These are phyloP conservation scores for Diutina ranongensis DNA, from an alignment of 1,139 yeast genomes.

Conservation along the genomic window DNA sequence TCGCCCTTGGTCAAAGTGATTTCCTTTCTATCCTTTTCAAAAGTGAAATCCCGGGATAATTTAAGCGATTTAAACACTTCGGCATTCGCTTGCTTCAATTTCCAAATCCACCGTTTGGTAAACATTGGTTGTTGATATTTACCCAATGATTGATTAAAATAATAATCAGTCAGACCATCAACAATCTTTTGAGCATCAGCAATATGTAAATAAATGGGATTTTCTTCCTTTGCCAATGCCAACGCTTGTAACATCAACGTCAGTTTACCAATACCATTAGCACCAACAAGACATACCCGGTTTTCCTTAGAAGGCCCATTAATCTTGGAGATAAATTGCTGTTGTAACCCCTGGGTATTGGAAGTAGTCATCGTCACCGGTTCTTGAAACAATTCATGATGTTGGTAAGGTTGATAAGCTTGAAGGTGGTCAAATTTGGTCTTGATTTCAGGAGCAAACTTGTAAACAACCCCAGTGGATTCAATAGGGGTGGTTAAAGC, in stretches of 20 bases:
- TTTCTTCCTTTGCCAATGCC: constrained; percentile 39
- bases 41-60: constrained; percentile 33
- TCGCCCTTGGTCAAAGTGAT: constrained; percentile 29
- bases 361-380: constrained; percentile 44
- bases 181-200: constrained; percentile 51
- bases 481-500: constrained; percentile 10
- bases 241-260: constrained; percentile 63
- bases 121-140: constrained; percentile 75
- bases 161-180: constrained; percentile 65
- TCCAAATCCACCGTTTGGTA: constrained; percentile 47
- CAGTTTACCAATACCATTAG: constrained; percentile 72
- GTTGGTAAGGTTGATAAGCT: constrained; percentile 52
- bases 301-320: constrained; percentile 25
- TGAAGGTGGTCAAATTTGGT: constrained; percentile 30
- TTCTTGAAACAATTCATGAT: constrained; percentile 44
- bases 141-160: constrained; percentile 36
- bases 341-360: constrained; percentile 19
- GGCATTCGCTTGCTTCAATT: constrained; percentile 47
- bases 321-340: constrained; percentile 18
- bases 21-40: constrained; percentile 22
- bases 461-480: constrained; percentile 13
- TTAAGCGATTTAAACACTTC: constrained; percentile 36
- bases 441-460: constrained; percentile 15
- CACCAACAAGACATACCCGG: constrained; percentile 54
- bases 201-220: constrained; percentile 52